Evolutionary conservation across 2,329 filamentous ascomycete genomes (phyloP).

Genomic region (Sporothrix euskadiensis): DNA sequence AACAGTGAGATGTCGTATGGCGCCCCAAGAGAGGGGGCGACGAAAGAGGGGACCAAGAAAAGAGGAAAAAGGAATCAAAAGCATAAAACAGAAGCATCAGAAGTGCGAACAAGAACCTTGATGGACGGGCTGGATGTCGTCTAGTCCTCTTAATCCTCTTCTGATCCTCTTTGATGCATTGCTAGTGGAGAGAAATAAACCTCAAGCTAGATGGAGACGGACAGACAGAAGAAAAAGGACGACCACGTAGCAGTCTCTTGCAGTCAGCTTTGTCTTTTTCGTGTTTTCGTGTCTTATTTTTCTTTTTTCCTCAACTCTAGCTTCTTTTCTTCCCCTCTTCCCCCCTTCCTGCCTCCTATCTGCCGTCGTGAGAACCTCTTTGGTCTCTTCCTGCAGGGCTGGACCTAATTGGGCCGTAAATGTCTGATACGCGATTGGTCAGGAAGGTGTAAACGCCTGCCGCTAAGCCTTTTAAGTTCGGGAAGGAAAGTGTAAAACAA

Average conservation of each 20-base stretch:
- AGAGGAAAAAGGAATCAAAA: background rate
- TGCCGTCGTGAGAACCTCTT: constrained; percentile 26
- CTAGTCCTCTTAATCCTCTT: constrained; percentile 21
- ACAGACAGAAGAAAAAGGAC: background rate
- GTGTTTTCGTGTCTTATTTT: background rate
- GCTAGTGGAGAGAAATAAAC: background rate
- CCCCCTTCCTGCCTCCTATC: background rate
- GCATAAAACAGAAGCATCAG: background rate
- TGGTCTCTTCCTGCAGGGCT: constrained; percentile 1
- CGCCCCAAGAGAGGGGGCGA: no score
- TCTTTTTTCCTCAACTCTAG: background rate
- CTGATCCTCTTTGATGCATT: background rate
- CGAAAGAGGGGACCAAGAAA: background rate
- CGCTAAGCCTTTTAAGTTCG: constrained; percentile 16
- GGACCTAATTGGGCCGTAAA: constrained; percentile 4
- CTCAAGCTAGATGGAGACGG: background rate
- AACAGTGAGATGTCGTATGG: background rate
- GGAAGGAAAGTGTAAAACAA: background rate
- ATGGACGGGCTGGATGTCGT: background rate
- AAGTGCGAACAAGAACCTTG: constrained; percentile 15
- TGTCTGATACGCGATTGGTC: constrained; percentile 27
- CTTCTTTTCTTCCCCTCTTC: background rate
- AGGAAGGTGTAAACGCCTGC: background rate
- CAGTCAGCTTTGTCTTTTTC: no score
- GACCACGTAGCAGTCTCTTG: background rate